A percentile compares a stretch with the other conserved stretches of the same genome.
These are phyloP conservation scores for Cytospora leucostoma DNA, from an alignment of 2,329 filamentous ascomycete species.

Conservation along the genomic window DNA sequence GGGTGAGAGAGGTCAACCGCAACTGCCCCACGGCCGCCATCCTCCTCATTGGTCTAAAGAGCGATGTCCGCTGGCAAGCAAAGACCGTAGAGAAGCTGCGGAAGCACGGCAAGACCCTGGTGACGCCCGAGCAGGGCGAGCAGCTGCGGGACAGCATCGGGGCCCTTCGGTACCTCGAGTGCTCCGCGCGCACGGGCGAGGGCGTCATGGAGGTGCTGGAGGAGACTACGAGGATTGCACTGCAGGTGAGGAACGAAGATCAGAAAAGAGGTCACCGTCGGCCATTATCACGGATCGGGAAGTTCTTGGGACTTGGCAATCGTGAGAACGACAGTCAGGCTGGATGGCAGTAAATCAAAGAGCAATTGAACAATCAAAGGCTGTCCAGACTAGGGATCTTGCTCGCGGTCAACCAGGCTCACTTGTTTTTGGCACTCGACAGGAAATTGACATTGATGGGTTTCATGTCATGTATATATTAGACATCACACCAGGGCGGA, in stretches of 20 bases:
- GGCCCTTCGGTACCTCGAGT: conserved; percentile 26
- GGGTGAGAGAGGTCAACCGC: conserved; percentile 26
- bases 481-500: not conserved
- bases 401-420: not conserved
- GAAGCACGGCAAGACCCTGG: conserved; percentile 22
- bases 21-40: conserved; percentile 27
- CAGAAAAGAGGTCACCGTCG: conserved; percentile 14
- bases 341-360: not conserved
- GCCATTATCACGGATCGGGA: conserved; percentile 27
- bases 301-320: conserved; percentile 21
- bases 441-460: not conserved
- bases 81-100: conserved; percentile 26
- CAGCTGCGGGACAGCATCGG: conserved; percentile 27
- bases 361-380: not conserved
- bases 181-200: conserved; percentile 26
- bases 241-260: conserved; percentile 20
- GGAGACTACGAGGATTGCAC: conserved; percentile 23
- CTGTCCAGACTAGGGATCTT: not conserved
- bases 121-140: conserved; percentile 25
- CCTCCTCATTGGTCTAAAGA: conserved; percentile 27
- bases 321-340: not conserved
- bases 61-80: conserved; percentile 26
- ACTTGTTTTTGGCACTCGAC: not conserved
- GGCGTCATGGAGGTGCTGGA: conserved; percentile 27
- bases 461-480: not conserved